phyloP scores from a whole-genome alignment of 495 filamentous ascomycete genomes.

The Oleoguttula mirabilis region DNA sequence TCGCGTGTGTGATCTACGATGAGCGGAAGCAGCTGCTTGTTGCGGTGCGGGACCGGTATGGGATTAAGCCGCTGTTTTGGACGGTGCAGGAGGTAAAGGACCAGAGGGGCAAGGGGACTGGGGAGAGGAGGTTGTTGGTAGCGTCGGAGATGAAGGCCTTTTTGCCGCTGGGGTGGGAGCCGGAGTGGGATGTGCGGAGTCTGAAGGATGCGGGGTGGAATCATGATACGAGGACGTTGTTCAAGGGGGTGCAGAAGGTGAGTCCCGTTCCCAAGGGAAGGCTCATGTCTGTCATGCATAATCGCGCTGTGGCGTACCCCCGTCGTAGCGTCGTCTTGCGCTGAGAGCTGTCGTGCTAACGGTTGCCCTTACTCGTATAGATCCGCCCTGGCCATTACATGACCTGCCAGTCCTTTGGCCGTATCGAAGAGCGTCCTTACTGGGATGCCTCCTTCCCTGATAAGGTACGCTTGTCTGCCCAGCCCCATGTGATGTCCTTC shows the following conservation, averaged over 20 bases:
- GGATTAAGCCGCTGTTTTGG: conserved; percentile 43
- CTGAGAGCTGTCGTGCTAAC: neutral
- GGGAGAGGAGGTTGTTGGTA: conserved; percentile 14
- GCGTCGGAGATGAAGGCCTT: conserved; percentile 20
- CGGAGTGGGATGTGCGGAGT: conserved; percentile 38
- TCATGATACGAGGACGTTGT: conserved; percentile 33
- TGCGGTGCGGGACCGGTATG: conserved; percentile 39
- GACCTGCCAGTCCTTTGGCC: conserved; percentile 22
- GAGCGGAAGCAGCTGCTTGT: conserved; percentile 29
- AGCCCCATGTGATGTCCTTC: neutral
- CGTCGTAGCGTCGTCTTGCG: neutral
- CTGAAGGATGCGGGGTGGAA: conserved; percentile 32
- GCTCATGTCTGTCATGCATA: no score
- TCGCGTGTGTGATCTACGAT: conserved; percentile 41
- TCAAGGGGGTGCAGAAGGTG: conserved; percentile 36
- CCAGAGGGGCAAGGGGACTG: conserved; percentile 13
- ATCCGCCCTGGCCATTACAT: conserved; percentile 28
- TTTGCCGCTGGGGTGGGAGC: conserved; percentile 10
- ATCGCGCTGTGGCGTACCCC: no score
- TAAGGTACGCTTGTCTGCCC: conserved; percentile 27
- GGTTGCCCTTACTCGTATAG: neutral
- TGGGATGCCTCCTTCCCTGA: conserved; percentile 40
- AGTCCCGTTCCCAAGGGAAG: no score
- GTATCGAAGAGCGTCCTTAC: conserved; percentile 29
- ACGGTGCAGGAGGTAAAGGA: conserved; percentile 21